Conservation (phyloP, 208 protist genomes). For the Leishmania martiniquensis region DNA sequence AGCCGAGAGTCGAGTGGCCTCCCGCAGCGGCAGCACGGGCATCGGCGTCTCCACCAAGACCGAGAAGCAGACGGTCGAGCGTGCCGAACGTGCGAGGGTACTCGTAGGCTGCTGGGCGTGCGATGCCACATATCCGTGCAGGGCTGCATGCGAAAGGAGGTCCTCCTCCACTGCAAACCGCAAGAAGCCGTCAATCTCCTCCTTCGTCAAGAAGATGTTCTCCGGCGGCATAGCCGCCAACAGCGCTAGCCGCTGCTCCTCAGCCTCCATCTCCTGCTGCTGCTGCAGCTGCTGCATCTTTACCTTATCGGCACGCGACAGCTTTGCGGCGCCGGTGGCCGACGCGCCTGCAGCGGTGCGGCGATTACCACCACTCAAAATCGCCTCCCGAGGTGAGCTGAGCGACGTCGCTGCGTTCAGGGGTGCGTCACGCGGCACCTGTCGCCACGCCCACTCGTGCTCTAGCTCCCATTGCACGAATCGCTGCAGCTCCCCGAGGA, state of each 20-base stretch:
- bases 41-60: constrained; percentile 53
- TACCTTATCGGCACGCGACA: constrained; percentile 38
- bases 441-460: constrained; percentile 61
- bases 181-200: constrained; percentile 51
- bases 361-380: not conserved
- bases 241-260: constrained; percentile 48
- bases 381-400: not conserved
- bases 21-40: constrained; percentile 39
- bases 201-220: constrained; percentile 68
- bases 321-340: constrained; percentile 28
- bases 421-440: constrained; percentile 40
- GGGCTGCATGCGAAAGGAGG: constrained; percentile 57
- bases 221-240: constrained; percentile 58
- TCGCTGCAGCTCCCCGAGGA: constrained; percentile 28
- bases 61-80: constrained; percentile 20
- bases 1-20: constrained; percentile 21
- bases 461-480: constrained; percentile 61
- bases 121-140: constrained; percentile 40
- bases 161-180: constrained; percentile 50
- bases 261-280: constrained; percentile 62
- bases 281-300: constrained; percentile 52
- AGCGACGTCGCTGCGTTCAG: not conserved
- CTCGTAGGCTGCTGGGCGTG: constrained; percentile 5
- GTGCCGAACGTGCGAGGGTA: constrained; percentile 12
- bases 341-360: constrained; percentile 6